Percentiles rank a stretch among this genome's conserved stretches.
Evolutionary conservation across 1,284 basidiomycete species (phyloP).

Genomic region (Boletus hoseneyae): DNA sequence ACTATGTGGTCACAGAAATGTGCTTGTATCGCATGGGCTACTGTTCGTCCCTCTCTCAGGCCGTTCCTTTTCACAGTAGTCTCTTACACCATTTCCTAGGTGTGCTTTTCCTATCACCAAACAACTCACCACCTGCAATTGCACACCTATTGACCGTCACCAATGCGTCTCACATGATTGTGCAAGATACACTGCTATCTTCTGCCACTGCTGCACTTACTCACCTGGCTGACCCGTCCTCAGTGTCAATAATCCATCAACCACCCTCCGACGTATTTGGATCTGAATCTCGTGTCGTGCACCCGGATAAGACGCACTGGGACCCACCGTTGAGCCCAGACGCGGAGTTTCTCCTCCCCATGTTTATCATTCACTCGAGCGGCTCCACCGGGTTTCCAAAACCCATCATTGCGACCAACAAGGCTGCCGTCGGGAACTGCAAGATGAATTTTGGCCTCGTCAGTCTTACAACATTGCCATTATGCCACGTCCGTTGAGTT

Average conservation of each 20-base stretch:
- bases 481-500: conserved; percentile 39
- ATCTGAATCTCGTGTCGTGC: conserved; percentile 26
- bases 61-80: accelerated
- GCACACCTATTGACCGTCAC: conserved; percentile 53
- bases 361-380: conserved; percentile 57
- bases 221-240: conserved; percentile 17
- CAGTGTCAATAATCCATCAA: conserved; percentile 25
- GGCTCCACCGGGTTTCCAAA: conserved; percentile 51
- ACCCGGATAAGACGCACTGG: conserved; percentile 35
- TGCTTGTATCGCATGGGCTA: conserved; percentile 32
- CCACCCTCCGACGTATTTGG: conserved; percentile 19
- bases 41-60: conserved; percentile 19
- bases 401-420: conserved; percentile 43
- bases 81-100: conserved; percentile 13
- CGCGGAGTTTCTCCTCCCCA: conserved; percentile 42
- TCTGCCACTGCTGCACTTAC: conserved; percentile 19
- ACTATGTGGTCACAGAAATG: conserved; percentile 30
- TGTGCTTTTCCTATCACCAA: conserved; percentile 46
- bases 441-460: conserved; percentile 44
- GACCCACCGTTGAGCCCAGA: conserved; percentile 41
- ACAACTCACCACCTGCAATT: conserved; percentile 55
- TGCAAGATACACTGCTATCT: conserved; percentile 18
- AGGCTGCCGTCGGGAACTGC: conserved; percentile 37
- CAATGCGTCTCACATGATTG: conserved; percentile 40
- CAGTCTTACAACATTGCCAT: conserved; percentile 42